Percentiles rank a stretch among this genome's conserved stretches.
These are phyloP conservation scores for Strobilomyces confusus DNA, from an alignment of 768 basidiomycete species.

Conservation along the genomic window DNA sequence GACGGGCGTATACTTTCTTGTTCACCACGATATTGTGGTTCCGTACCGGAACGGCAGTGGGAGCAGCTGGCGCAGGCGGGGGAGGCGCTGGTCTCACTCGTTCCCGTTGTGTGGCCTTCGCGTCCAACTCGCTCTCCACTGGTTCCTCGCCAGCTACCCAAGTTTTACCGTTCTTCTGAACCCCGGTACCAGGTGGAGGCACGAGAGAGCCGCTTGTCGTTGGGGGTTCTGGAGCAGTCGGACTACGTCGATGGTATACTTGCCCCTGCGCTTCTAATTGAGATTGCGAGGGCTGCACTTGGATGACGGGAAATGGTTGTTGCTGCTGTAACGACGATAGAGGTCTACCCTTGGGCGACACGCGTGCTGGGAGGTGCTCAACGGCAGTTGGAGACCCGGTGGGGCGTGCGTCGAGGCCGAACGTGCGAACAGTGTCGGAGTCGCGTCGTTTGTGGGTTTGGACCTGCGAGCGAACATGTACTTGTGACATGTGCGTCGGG, in stretches of 20 bases:
- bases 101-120: slow-evolving; percentile 25
- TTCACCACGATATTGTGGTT: slow-evolving; percentile 48
- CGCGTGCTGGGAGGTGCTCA: slow-evolving; percentile 33
- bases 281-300: slow-evolving; percentile 19
- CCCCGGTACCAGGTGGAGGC: slow-evolving; percentile 14
- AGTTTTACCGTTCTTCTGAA: slow-evolving; percentile 35
- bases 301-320: slow-evolving; percentile 27
- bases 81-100: slow-evolving; percentile 34
- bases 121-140: slow-evolving; percentile 35
- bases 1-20: slow-evolving; percentile 75
- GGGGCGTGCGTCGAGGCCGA: slow-evolving; percentile 33
- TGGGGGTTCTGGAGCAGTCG: slow-evolving; percentile 60
- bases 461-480: slow-evolving; percentile 28
- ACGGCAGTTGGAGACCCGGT: slow-evolving; percentile 56
- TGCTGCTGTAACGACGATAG: slow-evolving; percentile 23
- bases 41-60: slow-evolving; percentile 29
- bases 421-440: slow-evolving; percentile 68
- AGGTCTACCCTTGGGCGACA: slow-evolving; percentile 30
- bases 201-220: slow-evolving; percentile 36
- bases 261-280: slow-evolving; percentile 24
- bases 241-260: slow-evolving; percentile 59
- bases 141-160: slow-evolving; percentile 46
- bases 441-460: slow-evolving; percentile 63
- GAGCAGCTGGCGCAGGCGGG: slow-evolving; percentile 25
- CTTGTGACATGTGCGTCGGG: slow-evolving; percentile 36